Percentiles rank a stretch among this genome's conserved stretches.
Conservation (phyloP, 345 rosid genomes). For the Corymbia maculata region DNA sequence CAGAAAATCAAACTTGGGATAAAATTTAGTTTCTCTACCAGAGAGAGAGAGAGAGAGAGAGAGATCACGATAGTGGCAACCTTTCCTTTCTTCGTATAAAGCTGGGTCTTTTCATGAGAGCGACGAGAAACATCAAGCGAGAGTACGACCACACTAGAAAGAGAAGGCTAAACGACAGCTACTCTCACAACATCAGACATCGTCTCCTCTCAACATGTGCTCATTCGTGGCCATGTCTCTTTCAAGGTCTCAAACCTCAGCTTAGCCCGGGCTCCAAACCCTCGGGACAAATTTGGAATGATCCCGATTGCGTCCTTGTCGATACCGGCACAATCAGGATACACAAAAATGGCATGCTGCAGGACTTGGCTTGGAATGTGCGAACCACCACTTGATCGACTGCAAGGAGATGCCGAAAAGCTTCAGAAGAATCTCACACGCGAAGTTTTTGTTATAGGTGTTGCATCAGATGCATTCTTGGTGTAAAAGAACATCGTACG, state of each 20-base stretch:
- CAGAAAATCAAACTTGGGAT: not conserved
- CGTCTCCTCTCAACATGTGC: not conserved
- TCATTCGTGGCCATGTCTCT: not conserved
- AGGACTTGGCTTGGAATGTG: not conserved
- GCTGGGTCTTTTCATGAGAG: not conserved
- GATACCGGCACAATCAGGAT: not conserved
- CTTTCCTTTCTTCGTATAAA: not conserved
- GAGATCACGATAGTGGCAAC: not conserved
- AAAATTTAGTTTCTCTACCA: not conserved
- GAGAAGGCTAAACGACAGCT: not conserved
- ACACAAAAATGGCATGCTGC: not conserved
- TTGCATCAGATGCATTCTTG: not conserved
- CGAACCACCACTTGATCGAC: not conserved
- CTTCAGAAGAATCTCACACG: not conserved
- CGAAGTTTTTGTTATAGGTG: not conserved
- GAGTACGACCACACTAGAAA: not conserved
- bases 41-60: not conserved
- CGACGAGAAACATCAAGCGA: not conserved
- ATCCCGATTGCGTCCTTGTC: not conserved
- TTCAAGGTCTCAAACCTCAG: not conserved
- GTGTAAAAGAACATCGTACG: not conserved
- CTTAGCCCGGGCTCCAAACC: not conserved
- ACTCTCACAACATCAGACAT: not conserved
- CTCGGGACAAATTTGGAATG: not conserved
- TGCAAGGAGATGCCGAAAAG: not conserved